Percentiles rank a stretch among this genome's conserved stretches.
These are phyloP conservation scores for Mucor indicus DNA, from an alignment of 371 early-diverging fungal species.

Conservation along the genomic window DNA sequence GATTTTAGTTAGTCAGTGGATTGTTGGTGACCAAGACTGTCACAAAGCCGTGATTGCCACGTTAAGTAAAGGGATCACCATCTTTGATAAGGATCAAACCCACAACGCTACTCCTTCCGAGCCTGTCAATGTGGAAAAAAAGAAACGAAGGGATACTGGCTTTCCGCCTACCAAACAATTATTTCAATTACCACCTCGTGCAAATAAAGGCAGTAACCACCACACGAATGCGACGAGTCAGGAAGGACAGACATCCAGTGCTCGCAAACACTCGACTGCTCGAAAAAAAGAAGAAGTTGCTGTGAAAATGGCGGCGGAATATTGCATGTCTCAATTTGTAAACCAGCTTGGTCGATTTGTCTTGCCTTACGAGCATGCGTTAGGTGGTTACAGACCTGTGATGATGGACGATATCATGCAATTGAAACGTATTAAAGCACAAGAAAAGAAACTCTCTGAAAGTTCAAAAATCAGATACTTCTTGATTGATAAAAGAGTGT, in stretches of 20 bases:
- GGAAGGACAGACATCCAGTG: neutral
- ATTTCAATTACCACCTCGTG: constrained; percentile 41
- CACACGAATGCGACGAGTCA: neutral
- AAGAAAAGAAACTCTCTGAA: constrained; percentile 4
- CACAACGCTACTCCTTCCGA: constrained; percentile 5
- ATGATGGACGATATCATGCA: constrained; percentile 53
- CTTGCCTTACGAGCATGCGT: constrained; percentile 51
- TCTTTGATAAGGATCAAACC: constrained; percentile 52
- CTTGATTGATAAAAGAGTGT: constrained; percentile 60
- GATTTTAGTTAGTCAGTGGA: constrained; percentile 75
- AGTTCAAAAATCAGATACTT: constrained; percentile 55
- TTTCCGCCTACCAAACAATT: constrained; percentile 48
- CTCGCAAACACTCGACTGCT: neutral
- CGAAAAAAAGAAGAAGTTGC: constrained; percentile 48
- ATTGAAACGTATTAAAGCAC: constrained; percentile 4
- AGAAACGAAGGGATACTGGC: constrained; percentile 42
- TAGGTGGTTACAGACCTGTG: constrained; percentile 54
- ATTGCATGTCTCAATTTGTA: constrained; percentile 66
- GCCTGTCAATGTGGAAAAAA: constrained; percentile 29
- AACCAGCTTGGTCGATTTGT: constrained; percentile 72
- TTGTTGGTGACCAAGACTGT: constrained; percentile 67
- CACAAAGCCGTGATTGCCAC: constrained; percentile 66
- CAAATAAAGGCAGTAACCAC: constrained; percentile 18
- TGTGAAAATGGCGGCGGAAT: constrained; percentile 75
- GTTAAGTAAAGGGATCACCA: constrained; percentile 67